Percentiles rank a stretch among this genome's conserved stretches.
phyloP scores from a whole-genome alignment of 73 alveolate genomes.

The Uronychia binucleata region DNA sequence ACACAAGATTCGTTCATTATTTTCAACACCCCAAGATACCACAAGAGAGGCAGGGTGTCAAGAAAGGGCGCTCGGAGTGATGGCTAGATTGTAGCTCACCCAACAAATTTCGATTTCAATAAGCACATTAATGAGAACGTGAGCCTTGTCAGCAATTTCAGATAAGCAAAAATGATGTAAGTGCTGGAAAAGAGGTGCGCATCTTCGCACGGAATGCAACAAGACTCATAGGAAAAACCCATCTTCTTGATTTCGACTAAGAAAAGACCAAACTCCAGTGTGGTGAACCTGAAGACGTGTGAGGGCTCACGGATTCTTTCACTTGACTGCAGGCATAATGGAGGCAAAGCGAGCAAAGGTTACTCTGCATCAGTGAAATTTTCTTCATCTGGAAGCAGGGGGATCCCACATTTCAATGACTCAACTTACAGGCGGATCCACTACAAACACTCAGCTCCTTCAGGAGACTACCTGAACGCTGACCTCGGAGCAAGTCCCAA shows the following conservation, averaged over 20 bases:
- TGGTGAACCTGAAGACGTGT: not conserved
- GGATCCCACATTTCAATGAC: too few species aligned
- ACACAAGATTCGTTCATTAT: not conserved
- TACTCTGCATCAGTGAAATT: too few species aligned
- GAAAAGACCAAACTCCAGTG: not conserved
- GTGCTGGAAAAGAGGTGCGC: not conserved
- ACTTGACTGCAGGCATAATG: too few species aligned
- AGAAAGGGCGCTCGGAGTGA: not conserved
- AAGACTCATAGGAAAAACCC: not conserved
- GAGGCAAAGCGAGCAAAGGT: too few species aligned
- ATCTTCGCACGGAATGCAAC: not conserved
- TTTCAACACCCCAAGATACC: not conserved
- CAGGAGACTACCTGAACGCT: not conserved
- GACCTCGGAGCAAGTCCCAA: not conserved
- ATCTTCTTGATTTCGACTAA: not conserved
- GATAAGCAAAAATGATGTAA: not conserved
- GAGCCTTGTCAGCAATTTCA: not conserved
- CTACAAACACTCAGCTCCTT: not conserved
- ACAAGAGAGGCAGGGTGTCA: not conserved
- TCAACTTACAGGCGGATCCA: not conserved
- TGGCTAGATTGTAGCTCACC: not conserved
- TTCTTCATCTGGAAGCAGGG: too few species aligned
- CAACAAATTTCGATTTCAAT: not conserved
- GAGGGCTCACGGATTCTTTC: not conserved
- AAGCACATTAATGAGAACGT: not conserved